Evolutionary conservation across 106 monocot species (phyloP).

Genomic region (Gastrodia elata): DNA sequence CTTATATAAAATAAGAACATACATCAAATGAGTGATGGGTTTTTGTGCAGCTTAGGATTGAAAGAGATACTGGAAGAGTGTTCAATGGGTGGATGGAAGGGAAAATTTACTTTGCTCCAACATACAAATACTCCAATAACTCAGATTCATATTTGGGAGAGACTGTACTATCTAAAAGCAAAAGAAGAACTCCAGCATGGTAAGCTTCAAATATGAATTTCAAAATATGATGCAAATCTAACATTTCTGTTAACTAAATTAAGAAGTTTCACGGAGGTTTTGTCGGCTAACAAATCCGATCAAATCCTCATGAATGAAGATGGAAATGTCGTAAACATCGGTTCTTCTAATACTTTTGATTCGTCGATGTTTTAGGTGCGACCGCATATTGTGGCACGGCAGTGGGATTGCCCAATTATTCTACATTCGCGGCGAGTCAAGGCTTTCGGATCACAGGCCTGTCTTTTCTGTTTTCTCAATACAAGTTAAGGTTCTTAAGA

Average conservation of each 20-base stretch:
- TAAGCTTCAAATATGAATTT: too few relatives aligned
- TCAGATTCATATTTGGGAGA: slow-evolving; percentile 12
- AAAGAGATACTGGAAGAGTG: slow-evolving; percentile 13
- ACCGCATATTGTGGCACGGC: slow-evolving; percentile 10
- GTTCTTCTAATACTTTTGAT: background rate
- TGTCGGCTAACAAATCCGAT: too few relatives aligned
- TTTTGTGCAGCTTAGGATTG: slow-evolving; percentile 3
- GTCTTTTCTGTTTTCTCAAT: slow-evolving; percentile 12
- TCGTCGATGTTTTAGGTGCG: slow-evolving; percentile 2
- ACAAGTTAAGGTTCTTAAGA: slow-evolving; percentile 36
- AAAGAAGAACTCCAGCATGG: slow-evolving; percentile 14
- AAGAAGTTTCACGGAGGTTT: too few relatives aligned
- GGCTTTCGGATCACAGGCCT: slow-evolving; percentile 9
- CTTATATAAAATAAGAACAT: background rate
- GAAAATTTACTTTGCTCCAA: slow-evolving; percentile 11
- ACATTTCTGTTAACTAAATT: too few relatives aligned
- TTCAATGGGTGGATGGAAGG: slow-evolving; percentile 14
- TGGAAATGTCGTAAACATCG: background rate
- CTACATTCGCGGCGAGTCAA: slow-evolving; percentile 9
- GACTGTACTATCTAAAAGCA: background rate
- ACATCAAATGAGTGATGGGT: background rate
- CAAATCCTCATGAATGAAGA: too few relatives aligned
- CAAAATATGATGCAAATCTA: too few relatives aligned
- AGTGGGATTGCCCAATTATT: background rate
- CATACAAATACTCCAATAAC: slow-evolving; percentile 15